These are phyloP conservation scores for Xylaria sp. DNA, from an alignment of 2,329 filamentous ascomycete genomes.

Conservation along the genomic window DNA sequence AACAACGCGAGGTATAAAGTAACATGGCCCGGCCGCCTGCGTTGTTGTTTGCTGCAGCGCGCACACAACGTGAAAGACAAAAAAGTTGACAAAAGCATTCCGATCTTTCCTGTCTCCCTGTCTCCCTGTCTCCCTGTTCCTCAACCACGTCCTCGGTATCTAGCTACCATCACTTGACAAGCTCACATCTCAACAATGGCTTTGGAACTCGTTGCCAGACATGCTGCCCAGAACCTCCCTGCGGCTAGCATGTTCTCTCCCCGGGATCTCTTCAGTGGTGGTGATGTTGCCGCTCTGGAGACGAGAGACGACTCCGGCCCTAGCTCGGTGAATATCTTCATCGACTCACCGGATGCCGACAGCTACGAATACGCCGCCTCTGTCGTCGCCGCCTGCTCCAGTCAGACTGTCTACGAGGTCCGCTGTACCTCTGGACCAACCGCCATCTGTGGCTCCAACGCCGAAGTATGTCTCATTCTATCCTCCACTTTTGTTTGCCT, in stretches of 20 bases:
- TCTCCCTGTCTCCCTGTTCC: background rate
- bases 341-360: conserved; percentile 10
- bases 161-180: background rate
- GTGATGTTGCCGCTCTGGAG: background rate
- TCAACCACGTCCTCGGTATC: background rate
- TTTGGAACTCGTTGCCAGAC: conserved; percentile 27
- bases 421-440: conserved; percentile 23
- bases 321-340: conserved; percentile 27
- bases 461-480: conserved; percentile 15
- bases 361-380: conserved; percentile 33
- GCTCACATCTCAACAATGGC: conserved; percentile 24
- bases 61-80: background rate
- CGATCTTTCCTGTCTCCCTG: background rate
- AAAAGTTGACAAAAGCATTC: background rate
- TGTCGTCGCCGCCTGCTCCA: conserved; percentile 28
- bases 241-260: conserved; percentile 9
- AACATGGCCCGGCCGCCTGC: conserved; percentile 20
- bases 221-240: conserved; percentile 24
- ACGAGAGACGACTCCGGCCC: conserved; percentile 6
- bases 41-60: background rate
- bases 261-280: conserved; percentile 4
- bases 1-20: conserved; percentile 21
- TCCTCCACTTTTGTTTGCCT: background rate
- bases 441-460: conserved; percentile 12
- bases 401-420: conserved; percentile 25